Conservation (phyloP, 257 asterid genomes). For the Jacaranda copaia region DNA sequence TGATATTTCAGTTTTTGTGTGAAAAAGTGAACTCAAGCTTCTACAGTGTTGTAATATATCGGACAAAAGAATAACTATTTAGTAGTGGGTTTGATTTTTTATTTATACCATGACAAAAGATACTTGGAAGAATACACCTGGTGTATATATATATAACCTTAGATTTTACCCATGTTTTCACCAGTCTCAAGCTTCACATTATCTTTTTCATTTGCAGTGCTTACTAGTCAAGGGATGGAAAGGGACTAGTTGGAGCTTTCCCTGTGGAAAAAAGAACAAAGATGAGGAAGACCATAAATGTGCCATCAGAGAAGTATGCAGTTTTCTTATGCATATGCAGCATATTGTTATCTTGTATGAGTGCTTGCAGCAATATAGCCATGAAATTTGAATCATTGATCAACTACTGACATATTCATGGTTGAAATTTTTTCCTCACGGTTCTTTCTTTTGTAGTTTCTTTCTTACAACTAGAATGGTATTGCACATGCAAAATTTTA, state of each 20-base stretch:
- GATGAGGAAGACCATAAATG: conserved; percentile 88
- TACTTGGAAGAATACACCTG: not conserved
- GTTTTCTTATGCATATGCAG: not conserved
- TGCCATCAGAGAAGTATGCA: conserved; percentile 80
- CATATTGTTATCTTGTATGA: not conserved
- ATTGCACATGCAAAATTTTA: not conserved
- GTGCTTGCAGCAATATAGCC: not conserved
- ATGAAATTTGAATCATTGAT: not conserved
- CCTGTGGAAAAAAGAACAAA: conserved; percentile 86
- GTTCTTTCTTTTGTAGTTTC: too few relatives aligned
- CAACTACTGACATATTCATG: not conserved
- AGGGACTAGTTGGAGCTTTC: conserved; percentile 93
- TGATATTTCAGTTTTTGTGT: not conserved
- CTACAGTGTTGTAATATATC: not conserved
- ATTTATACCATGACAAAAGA: not conserved
- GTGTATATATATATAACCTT: not conserved
- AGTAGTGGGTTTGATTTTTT: not conserved
- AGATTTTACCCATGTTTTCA: not conserved
- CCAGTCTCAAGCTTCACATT: not conserved
- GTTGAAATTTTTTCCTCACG: not conserved
- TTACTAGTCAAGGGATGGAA: conserved; percentile 90
- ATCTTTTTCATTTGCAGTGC: conserved; percentile 57
- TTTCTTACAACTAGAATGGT: not conserved
- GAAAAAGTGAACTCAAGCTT: not conserved
- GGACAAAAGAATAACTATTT: too few relatives aligned